phyloP scores from a whole-genome alignment of 2,329 filamentous ascomycete genomes.

The Hypoxylon sp. region DNA sequence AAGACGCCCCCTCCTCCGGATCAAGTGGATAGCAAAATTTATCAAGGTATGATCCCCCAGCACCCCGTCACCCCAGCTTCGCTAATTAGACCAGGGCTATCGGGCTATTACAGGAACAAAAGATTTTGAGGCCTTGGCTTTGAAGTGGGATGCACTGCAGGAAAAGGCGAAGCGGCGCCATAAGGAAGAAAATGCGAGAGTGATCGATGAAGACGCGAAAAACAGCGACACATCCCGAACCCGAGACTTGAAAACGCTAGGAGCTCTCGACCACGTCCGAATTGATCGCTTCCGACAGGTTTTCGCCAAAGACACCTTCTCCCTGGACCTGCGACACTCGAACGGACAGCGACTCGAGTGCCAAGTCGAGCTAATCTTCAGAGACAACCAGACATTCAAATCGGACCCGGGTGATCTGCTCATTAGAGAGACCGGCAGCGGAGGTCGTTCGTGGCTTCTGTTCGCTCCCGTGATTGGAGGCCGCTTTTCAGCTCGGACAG shows the following conservation, averaged over 20 bases:
- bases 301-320: conserved; percentile 88
- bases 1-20: conserved; percentile 84
- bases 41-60: conserved; percentile 67
- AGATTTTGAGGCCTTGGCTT: conserved; percentile 65
- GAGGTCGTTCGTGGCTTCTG: conserved; percentile 78
- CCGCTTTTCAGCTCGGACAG: conserved; percentile 80
- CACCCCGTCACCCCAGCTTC: conserved; percentile 14
- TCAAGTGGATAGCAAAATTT: conserved; percentile 87
- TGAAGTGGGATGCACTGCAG: conserved; percentile 75
- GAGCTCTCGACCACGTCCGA: conserved; percentile 70
- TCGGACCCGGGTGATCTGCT: conserved; percentile 83
- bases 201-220: conserved; percentile 86
- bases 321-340: conserved; percentile 84
- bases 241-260: conserved; percentile 80
- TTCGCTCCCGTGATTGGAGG: conserved; percentile 85
- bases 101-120: conserved; percentile 60
- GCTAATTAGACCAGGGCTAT: conserved; percentile 61
- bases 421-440: conserved; percentile 85
- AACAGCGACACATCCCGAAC: conserved; percentile 82
- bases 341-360: conserved; percentile 90
- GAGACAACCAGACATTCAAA: conserved; percentile 76
- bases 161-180: conserved; percentile 76
- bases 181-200: conserved; percentile 74
- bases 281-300: conserved; percentile 85
- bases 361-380: conserved; percentile 83